Evolutionary conservation across 306 rosid species (phyloP).

Genomic region (Cucurbita maxima): DNA sequence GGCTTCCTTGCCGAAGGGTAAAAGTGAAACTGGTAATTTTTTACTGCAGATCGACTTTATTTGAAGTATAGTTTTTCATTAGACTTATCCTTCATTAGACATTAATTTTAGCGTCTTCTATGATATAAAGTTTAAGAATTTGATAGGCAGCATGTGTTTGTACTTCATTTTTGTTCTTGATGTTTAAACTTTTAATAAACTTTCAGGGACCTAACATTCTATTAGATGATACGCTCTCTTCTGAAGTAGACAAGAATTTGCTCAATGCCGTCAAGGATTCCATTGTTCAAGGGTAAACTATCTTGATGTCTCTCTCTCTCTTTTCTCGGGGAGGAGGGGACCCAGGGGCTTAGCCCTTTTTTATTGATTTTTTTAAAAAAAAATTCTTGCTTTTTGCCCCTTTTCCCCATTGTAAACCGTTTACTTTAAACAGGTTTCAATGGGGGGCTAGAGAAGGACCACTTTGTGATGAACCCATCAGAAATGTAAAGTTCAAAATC

Average conservation of each 20-base stretch:
- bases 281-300: constrained; percentile 87
- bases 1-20: background rate
- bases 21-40: background rate
- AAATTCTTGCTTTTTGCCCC: background rate
- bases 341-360: background rate
- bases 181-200: background rate
- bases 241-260: constrained; percentile 84
- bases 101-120: background rate
- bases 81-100: background rate
- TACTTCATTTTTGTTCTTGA: background rate
- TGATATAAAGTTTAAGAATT: background rate
- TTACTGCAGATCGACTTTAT: background rate
- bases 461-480: constrained; percentile 89
- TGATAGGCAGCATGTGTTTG: background rate
- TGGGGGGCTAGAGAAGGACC: constrained; percentile 99
- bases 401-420: background rate
- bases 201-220: constrained; percentile 91
- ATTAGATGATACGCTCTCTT: constrained; percentile 82
- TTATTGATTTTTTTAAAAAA: too few species aligned
- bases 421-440: constrained; percentile 52
- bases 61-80: background rate
- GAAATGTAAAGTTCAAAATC: constrained; percentile 94
- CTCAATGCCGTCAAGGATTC: constrained; percentile 85
- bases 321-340: background rate
- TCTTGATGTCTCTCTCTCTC: background rate